These are phyloP conservation scores for Apodospora peruviana DNA, from an alignment of 495 filamentous ascomycete genomes.

Conservation along the genomic window DNA sequence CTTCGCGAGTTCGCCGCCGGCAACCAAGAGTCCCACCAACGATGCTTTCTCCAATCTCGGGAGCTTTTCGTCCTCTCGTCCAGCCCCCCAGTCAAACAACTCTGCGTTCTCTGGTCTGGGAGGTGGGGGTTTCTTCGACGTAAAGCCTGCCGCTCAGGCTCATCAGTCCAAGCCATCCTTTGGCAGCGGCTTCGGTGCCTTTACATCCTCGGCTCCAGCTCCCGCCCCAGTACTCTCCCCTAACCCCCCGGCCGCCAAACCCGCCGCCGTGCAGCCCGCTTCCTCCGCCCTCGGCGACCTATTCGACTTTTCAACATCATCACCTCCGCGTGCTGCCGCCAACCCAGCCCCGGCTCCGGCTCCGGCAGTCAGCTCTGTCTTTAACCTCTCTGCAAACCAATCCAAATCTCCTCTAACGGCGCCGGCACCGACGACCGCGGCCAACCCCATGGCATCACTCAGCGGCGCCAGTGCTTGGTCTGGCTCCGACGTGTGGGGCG, in stretches of 20 bases:
- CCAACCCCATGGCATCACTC: conserved; percentile 26
- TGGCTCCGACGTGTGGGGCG: conserved; percentile 45
- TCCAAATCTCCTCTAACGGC: conserved; percentile 43
- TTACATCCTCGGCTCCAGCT: conserved; percentile 41
- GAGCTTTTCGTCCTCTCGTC: conserved; percentile 49
- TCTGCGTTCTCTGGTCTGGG: conserved; percentile 51
- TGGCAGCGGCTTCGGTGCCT: conserved; percentile 47
- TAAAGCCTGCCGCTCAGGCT: conserved; percentile 52
- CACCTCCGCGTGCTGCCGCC: conserved; percentile 27
- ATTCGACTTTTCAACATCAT: conserved; percentile 66
- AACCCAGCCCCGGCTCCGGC: conserved; percentile 41
- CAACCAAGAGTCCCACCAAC: conserved; percentile 46
- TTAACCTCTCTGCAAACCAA: conserved; percentile 64
- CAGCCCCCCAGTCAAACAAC: conserved; percentile 49
- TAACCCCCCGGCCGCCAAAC: background rate
- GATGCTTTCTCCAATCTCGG: conserved; percentile 69
- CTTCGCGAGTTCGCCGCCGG: conserved; percentile 54
- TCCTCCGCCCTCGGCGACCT: conserved; percentile 61
- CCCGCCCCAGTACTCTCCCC: conserved; percentile 33
- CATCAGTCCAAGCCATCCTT: conserved; percentile 44
- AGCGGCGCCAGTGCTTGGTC: conserved; percentile 48
- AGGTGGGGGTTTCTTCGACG: conserved; percentile 77
- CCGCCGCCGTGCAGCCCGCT: conserved; percentile 33
- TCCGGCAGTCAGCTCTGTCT: conserved; percentile 55
- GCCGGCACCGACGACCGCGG: conserved; percentile 15